Base-by-base conservation (phyloP, 148 eudicot genomes). In the Mesembryanthemum crystallinum region DNA sequence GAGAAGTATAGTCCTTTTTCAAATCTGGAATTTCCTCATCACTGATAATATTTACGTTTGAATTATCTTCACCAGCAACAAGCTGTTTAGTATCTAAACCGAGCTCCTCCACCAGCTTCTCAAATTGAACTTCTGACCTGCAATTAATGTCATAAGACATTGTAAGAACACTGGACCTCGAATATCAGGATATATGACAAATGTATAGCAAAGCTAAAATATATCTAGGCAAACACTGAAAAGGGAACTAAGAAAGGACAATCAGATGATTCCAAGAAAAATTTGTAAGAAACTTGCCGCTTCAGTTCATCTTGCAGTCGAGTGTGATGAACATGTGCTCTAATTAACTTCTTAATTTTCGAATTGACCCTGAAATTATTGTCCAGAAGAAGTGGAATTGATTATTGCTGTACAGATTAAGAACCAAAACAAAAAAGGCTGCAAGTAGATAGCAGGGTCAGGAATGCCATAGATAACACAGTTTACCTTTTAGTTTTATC, bases 121-220 rank as follows among this genome's bases (percentile, higher is more conserved):
- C 85, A 76, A 90, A 85, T 82, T 84, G 86, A 80, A 83, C 82
- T 64, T 92, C 86, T 29, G 98, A 94, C 89, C 98, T 94, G 77
- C 65, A 83, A 59, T 28, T n/a, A 71, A 76, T 70, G 69, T 23
- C 49, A 15, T 28, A 45, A 52, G 27, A 30, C 5, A 58, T 72
- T 57, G 25, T 58, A 35, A 55, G 51, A 49, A 10, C n/a, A 33
- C 6, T 43, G 39, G 23, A 39, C 8, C 1, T 24, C n/a, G 15
- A 42, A 45, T 20, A 51, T 23, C 64, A 64, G 49, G 21, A 69
- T 39, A 64, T 25, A 25, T 57, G 24, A 72, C 59, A 12, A 43
- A 24, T 57, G 54, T 57, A 76, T 28, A 54, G 67, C 65, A 45
- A 58, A 23, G 58, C 37, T 32, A 45, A 5, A 61, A 64, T 12